Base-by-base conservation (phyloP, 768 basidiomycete species). In the Saitozyma podzolica region DNA sequence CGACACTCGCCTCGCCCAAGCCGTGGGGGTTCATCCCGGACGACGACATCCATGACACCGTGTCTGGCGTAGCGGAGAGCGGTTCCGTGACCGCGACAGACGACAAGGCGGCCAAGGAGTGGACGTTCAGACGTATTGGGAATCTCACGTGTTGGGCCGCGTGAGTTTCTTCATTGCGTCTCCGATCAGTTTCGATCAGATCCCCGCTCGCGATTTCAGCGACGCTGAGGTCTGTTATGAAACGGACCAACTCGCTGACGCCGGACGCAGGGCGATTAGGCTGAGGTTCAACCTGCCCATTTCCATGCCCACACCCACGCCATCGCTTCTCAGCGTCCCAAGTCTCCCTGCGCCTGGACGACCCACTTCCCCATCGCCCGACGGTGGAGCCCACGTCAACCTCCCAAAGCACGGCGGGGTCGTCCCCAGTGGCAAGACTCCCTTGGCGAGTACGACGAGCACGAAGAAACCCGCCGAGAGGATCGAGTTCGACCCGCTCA, bases 71-170 rank as follows among this genome's bases (percentile, higher is more conserved):
- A n/a, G 50, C 55, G 10, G 59, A 14, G 63, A 42, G 40, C 62
- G 0, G 37, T 17, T 6, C 54, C 63, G 8, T 41, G 61, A 47
- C 13, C 7, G 64, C 50, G 9, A 40, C 8, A 43, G 62, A 61
- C 13, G 60, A 54, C 7, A 62, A 56, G 47, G 40, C 42, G 41
- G 68, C 60, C 17, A 66, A 64, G 50, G 76, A 74, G 19, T 79
- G 78, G 78, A 79, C 78, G 9, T 79, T 79, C 59, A 63, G 74
- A 45, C 59, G 65, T 39, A 70, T 70, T 14, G 73, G 70, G 16
- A 79, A 79, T 48, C 52, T 79, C 29, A 75, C 73, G 14, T 68
- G 65, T 41, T 77, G 71, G 66, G 76, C 70, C 39, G 78, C 78
- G 78, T 79, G 47, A 74, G 78, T 77, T 9, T 9, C 2, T 45